Conservation (phyloP, 2,329 filamentous ascomycete species). For the Chaetomiaceae sp. region DNA sequence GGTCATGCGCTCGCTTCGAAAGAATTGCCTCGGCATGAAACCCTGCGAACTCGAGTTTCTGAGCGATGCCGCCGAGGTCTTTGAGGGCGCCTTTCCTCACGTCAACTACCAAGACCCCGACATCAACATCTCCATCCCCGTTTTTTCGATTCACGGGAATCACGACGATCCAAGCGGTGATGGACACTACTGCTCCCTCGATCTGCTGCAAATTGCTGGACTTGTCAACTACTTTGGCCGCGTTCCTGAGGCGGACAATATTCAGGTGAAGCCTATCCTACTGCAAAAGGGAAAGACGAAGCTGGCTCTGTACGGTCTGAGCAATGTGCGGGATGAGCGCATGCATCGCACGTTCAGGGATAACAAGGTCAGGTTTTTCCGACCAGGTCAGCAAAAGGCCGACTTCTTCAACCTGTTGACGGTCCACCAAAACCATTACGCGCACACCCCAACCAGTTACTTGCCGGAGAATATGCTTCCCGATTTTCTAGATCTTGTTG, state of each 20-base stretch:
- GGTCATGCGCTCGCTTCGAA: slow-evolving; percentile 88
- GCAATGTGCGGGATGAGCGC: slow-evolving; percentile 92
- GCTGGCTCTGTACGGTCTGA: slow-evolving; percentile 86
- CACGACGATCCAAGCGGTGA: slow-evolving; percentile 98
- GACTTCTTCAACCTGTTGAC: slow-evolving; percentile 97
- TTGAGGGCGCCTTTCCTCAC: slow-evolving; percentile 83
- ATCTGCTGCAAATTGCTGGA: slow-evolving; percentile 85
- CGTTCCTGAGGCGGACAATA: slow-evolving; percentile 87
- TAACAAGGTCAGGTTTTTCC: slow-evolving; percentile 89
- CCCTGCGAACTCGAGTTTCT: slow-evolving; percentile 93
- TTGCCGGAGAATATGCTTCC: slow-evolving; percentile 91
- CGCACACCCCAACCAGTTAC: slow-evolving; percentile 88
- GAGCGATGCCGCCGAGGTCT: slow-evolving; percentile 86
- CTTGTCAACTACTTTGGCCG: slow-evolving; percentile 95
- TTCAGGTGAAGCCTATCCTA: slow-evolving; percentile 84
- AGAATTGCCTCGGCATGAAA: slow-evolving; percentile 92
- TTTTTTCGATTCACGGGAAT: slow-evolving; percentile 98
- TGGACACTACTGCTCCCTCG: slow-evolving; percentile 84
- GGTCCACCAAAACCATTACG: slow-evolving; percentile 94
- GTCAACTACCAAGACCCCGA: slow-evolving; percentile 98
- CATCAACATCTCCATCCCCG: slow-evolving; percentile 94
- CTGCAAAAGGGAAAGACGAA: slow-evolving; percentile 93
- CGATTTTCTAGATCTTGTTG: slow-evolving; percentile 81
- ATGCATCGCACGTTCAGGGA: slow-evolving; percentile 92
- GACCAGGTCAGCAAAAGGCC: slow-evolving; percentile 69